These are phyloP conservation scores for Osmozyma mogii DNA, from an alignment of 805 yeast genomes.

Conservation along the genomic window DNA sequence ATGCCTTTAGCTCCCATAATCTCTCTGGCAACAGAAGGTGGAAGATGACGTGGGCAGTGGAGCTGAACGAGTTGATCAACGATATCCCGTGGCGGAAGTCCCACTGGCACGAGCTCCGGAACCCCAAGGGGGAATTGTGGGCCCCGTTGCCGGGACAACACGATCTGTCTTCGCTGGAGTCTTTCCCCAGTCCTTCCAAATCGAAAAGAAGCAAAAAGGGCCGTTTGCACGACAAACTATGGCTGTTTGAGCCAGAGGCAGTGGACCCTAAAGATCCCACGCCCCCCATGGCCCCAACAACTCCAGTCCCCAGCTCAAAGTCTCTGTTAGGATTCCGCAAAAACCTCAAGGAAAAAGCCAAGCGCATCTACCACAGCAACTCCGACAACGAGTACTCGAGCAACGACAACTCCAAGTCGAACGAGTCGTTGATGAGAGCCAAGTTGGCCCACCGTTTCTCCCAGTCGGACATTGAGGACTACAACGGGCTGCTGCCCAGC, in stretches of 20 bases:
- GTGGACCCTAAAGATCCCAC: too few relatives aligned
- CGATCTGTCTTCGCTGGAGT: too few relatives aligned
- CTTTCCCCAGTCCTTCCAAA: too few relatives aligned
- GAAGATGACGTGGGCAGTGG: slow-evolving; percentile 58
- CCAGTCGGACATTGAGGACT: slow-evolving; percentile 3
- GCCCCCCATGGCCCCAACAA: too few relatives aligned
- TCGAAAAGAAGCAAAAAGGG: too few relatives aligned
- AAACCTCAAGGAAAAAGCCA: slow-evolving; percentile 9
- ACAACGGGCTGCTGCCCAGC: slow-evolving; percentile 1
- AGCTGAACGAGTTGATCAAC: slow-evolving; percentile 46
- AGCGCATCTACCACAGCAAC: slow-evolving; percentile 6
- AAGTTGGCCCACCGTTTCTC: slow-evolving; percentile 1
- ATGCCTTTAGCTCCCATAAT: slow-evolving; percentile 44
- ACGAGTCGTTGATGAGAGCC: not conserved
- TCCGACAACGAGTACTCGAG: slow-evolving; percentile 1
- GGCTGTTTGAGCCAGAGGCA: too few relatives aligned
- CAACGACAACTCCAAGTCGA: not conserved
- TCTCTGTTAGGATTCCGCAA: too few relatives aligned
- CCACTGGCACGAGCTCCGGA: slow-evolving; percentile 46
- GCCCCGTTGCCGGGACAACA: slow-evolving; percentile 35
- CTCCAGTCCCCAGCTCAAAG: too few relatives aligned
- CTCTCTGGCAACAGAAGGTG: slow-evolving; percentile 22
- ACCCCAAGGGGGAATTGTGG: slow-evolving; percentile 44
- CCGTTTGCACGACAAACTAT: slow-evolving; percentile 29
- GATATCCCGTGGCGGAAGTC: slow-evolving; percentile 52